Conservation (phyloP, 179 eudicot species). For the Amaranthus tricolor region DNA sequence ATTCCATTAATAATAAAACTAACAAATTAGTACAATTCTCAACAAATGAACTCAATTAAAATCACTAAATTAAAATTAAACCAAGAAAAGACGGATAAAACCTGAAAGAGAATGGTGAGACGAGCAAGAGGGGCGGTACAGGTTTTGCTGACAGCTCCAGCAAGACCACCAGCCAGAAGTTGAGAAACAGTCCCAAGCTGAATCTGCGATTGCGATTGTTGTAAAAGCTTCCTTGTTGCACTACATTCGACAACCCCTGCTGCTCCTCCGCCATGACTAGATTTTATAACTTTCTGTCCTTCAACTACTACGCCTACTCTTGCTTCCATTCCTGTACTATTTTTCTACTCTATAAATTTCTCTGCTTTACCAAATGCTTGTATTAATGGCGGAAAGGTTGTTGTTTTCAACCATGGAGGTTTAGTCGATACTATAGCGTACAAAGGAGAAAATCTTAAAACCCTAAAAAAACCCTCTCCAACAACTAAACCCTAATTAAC, state of each 20-base stretch:
- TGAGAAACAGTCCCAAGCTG: constrained; percentile 58
- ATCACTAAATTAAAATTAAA: not conserved
- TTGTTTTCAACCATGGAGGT: no score
- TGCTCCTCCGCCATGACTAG: constrained; percentile 19
- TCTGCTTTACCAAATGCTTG: no score
- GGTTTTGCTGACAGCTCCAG: constrained; percentile 74
- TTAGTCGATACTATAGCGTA: no score
- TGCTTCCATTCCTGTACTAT: constrained; percentile 47
- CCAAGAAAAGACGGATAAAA: constrained; percentile 4
- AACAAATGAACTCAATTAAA: no score
- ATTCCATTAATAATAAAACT: no score
- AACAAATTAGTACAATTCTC: no score
- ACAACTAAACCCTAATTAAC: no score
- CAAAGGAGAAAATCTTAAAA: no score
- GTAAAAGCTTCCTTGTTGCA: constrained; percentile 42
- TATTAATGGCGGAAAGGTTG: no score
- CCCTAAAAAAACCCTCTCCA: no score
- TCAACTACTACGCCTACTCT: constrained; percentile 35
- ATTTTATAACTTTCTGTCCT: constrained; percentile 16
- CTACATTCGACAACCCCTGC: constrained; percentile 44
- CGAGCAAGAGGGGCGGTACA: constrained; percentile 78
- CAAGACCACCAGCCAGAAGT: constrained; percentile 71
- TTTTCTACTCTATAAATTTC: no score
- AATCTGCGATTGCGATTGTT: constrained; percentile 42
- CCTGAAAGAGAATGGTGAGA: constrained; percentile 79